phyloP scores from a whole-genome alignment of 148 eudicot species.

The Diospyros kaki region DNA sequence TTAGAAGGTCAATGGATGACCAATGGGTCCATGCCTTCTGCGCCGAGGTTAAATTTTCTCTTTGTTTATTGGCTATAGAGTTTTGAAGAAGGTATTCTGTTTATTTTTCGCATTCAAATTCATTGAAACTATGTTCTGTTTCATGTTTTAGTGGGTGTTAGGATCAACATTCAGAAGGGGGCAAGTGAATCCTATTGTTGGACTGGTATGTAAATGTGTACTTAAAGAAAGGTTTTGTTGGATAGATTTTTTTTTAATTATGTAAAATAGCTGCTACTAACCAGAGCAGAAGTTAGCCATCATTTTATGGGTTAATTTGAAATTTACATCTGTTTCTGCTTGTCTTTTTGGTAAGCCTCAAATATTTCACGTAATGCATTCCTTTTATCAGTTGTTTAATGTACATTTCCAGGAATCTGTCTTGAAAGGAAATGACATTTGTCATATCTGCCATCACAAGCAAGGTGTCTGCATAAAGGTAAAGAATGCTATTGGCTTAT shows the following conservation, averaged over 20 bases:
- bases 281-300: too few species aligned
- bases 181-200: slow-evolving; percentile 65
- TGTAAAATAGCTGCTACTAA: too few species aligned
- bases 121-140: slow-evolving; percentile 16
- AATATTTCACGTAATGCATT: neutral
- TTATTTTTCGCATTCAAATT: neutral
- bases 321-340: too few species aligned
- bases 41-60: slow-evolving; percentile 70
- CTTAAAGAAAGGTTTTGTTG: neutral
- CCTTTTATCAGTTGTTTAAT: neutral
- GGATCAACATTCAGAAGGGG: slow-evolving; percentile 86
- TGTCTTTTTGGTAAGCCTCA: slow-evolving; percentile 7
- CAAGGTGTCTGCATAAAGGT: slow-evolving; percentile 95
- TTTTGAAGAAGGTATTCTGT: too few species aligned
- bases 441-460: slow-evolving; percentile 63
- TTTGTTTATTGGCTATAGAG: neutral
- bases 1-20: slow-evolving; percentile 78
- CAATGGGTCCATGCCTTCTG: slow-evolving; percentile 96
- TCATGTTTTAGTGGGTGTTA: slow-evolving; percentile 73
- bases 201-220: slow-evolving; percentile 53
- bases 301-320: too few species aligned
- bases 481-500: neutral
- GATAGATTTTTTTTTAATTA: neutral
- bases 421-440: slow-evolving; percentile 55
- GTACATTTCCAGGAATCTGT: slow-evolving; percentile 51